Evolutionary conservation across 768 basidiomycete species (phyloP).

Genomic region (Lactifluus rugatus): DNA sequence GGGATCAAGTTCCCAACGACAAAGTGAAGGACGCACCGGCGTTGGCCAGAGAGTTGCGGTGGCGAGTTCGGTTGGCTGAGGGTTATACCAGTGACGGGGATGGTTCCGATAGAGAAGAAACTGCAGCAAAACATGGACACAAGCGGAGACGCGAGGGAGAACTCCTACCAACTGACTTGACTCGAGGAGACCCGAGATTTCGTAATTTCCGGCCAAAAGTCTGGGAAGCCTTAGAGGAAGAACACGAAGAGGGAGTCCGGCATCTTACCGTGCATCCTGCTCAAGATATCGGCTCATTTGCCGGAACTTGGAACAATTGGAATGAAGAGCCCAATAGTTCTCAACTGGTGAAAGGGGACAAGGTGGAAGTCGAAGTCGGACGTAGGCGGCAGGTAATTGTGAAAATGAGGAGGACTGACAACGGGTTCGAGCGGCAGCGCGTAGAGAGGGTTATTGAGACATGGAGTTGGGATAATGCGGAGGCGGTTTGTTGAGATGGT

Average conservation of each 20-base stretch:
- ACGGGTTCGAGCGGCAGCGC: constrained; percentile 59
- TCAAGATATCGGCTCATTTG: constrained; percentile 34
- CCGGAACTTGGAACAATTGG: constrained; percentile 26
- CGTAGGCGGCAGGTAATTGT: constrained; percentile 42
- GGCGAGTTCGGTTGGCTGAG: constrained; percentile 59
- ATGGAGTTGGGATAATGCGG: constrained; percentile 44
- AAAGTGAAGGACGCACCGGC: constrained; percentile 75
- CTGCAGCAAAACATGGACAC: constrained; percentile 21
- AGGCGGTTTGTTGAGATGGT: not conserved
- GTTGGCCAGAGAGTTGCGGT: constrained; percentile 74
- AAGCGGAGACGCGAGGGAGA: constrained; percentile 25
- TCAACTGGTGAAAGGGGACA: constrained; percentile 21
- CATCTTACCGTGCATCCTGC: constrained; percentile 33
- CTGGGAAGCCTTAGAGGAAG: constrained; percentile 50
- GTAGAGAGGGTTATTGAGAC: constrained; percentile 59
- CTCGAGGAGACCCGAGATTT: constrained; percentile 17
- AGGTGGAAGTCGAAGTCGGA: constrained; percentile 34
- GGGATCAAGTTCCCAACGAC: constrained; percentile 73
- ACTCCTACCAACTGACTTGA: constrained; percentile 13
- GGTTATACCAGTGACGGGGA: constrained; percentile 67
- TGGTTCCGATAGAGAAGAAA: constrained; percentile 28
- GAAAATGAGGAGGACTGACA: constrained; percentile 46
- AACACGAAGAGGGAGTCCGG: constrained; percentile 34
- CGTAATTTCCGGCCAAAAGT: constrained; percentile 51
- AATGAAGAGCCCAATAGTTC: constrained; percentile 18